Base-by-base conservation (phyloP, 108 stramenopile genomes). In the Cyclotella sp. region DNA sequence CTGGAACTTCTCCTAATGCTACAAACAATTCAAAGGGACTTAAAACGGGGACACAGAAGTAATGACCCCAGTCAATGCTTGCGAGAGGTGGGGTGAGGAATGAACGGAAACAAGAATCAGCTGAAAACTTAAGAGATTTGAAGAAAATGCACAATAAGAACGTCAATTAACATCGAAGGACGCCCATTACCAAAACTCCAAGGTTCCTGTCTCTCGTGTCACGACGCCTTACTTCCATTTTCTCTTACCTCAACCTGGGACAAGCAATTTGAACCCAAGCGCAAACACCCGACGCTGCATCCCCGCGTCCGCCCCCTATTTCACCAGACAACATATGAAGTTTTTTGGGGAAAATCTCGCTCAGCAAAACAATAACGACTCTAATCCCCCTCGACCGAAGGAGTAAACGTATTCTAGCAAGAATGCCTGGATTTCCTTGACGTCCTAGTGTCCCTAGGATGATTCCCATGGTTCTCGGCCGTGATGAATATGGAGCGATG, bases 181-280 rank as follows among this genome's bases (percentile, higher is more conserved):
- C n/a, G n/a, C n/a, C n/a, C n/a, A n/a, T n/a, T n/a, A n/a, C n/a
- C n/a, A n/a, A n/a, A n/a, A n/a, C n/a, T n/a, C n/a, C n/a, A n/a
- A n/a, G n/a, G n/a, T n/a, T n/a, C n/a, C n/a, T n/a, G n/a, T n/a
- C n/a, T n/a, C n/a, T n/a, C n/a, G n/a, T n/a, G n/a, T n/a, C n/a
- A n/a, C n/a, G n/a, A n/a, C 18, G 18, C 15, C 15, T n/a, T n/a
- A 49, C 3, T 49, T 1, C 3, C 6, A 49, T 49, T 3, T n/a
- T n/a, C n/a, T 24, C 55, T 57, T 3, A 57, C 55, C 55, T 92
- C 29, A 99, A 83, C 10, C 99, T 72, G 5, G 99, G 99, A 78
- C 99, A 99, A n/a, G 98, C 97, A 16, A 99, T 89, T 82, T 99
- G 99, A 9, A 99, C 95, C 97, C 97, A 99, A 16, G 94, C 97